Evolutionary conservation across 2,329 filamentous ascomycete genomes (phyloP).

Genomic region (Beauveria bassiana): DNA sequence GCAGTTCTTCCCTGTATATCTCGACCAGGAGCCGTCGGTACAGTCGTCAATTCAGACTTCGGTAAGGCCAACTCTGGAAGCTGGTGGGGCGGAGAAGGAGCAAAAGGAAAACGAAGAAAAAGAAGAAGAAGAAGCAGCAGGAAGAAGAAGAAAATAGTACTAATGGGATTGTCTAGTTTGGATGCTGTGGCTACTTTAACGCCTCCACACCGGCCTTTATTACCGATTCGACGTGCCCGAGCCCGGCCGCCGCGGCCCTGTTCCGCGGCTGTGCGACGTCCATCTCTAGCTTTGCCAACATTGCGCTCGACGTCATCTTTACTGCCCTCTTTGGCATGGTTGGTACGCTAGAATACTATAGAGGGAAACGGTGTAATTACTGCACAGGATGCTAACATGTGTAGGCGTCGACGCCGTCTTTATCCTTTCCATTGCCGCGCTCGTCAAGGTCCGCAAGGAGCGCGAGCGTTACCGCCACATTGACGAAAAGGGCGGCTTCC

Average conservation of each 20-base stretch:
- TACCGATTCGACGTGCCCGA: slow-evolving; percentile 59
- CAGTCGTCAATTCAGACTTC: slow-evolving; percentile 65
- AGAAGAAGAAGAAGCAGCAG: not conserved
- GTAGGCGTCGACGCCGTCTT: slow-evolving; percentile 57
- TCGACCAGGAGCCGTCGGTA: slow-evolving; percentile 42
- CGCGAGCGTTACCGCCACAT: slow-evolving; percentile 71
- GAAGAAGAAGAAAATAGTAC: not conserved
- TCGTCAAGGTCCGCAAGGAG: slow-evolving; percentile 76
- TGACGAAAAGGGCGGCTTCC: slow-evolving; percentile 64
- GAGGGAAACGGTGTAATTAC: no score
- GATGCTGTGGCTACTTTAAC: slow-evolving; percentile 75
- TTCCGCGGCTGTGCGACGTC: slow-evolving; percentile 61
- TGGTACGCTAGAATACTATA: slow-evolving; percentile 32
- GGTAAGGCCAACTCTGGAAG: slow-evolving; percentile 34
- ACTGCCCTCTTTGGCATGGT: slow-evolving; percentile 75
- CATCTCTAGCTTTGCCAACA: slow-evolving; percentile 61
- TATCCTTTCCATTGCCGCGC: slow-evolving; percentile 63
- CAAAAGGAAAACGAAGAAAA: slow-evolving; percentile 2
- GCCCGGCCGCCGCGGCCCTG: slow-evolving; percentile 61
- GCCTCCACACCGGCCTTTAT: slow-evolving; percentile 65
- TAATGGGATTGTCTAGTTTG: slow-evolving; percentile 44
- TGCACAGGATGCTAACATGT: not conserved
- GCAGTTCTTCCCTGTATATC: slow-evolving; percentile 55
- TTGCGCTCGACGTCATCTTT: slow-evolving; percentile 67
- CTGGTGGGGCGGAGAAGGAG: no score